Evolutionary conservation across 768 basidiomycete genomes (phyloP).

Genomic region (Suillus luteus): DNA sequence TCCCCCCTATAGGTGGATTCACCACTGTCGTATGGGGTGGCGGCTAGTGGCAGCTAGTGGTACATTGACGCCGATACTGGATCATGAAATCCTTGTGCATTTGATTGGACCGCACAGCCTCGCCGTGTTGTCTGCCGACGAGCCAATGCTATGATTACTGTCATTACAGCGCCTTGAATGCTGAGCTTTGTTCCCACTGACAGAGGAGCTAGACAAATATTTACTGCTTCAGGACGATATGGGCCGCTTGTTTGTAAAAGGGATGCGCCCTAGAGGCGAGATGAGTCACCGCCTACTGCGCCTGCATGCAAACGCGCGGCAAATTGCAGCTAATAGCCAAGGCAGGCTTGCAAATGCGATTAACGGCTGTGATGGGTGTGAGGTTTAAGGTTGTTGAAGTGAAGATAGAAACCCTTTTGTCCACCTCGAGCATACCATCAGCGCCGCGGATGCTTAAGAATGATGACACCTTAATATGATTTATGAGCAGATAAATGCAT

Average conservation of each 20-base stretch:
- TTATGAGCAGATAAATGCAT: constrained; percentile 6
- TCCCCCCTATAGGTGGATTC: neutral
- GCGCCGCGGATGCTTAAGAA: neutral
- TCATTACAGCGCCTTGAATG: neutral
- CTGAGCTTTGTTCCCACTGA: neutral
- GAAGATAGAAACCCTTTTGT: constrained; percentile 1
- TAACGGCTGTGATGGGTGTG: constrained; percentile 5
- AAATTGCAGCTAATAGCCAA: neutral
- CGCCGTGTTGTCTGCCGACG: neutral
- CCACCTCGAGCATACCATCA: neutral
- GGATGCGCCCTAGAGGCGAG: constrained; percentile 1
- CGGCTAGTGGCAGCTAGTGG: neutral
- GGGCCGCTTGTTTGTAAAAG: neutral
- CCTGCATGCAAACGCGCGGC: constrained; percentile 9
- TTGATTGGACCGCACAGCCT: neutral
- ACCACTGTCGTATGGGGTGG: neutral
- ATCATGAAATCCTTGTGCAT: neutral
- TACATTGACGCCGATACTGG: neutral
- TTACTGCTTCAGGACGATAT: neutral
- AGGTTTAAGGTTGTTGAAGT: neutral
- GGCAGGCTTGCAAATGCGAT: constrained; percentile 1
- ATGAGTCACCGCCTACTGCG: constrained; percentile 9
- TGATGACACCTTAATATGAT: constrained; percentile 2
- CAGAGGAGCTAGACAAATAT: neutral
- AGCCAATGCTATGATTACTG: neutral